A percentile compares a stretch with the other conserved stretches of the same genome.
These are phyloP conservation scores for Barnettozyma botsteinii DNA, from an alignment of 805 yeast genomes.

Conservation along the genomic window DNA sequence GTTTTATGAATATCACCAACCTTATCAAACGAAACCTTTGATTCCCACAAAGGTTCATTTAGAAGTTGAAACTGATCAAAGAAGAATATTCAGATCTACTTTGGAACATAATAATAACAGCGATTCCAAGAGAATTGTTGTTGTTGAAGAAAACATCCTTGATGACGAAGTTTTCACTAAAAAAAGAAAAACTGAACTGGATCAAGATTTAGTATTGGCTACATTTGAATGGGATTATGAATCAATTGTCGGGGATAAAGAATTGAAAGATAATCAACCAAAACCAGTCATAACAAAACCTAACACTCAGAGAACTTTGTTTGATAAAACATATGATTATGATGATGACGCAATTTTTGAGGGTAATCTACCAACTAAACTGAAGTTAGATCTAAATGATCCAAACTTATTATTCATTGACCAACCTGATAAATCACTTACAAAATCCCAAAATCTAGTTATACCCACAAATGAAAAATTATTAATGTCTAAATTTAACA, in stretches of 20 bases:
- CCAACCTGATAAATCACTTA: conserved; percentile 24
- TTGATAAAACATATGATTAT: conserved; percentile 33
- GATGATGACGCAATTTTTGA: conserved; percentile 72
- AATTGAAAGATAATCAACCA: neutral
- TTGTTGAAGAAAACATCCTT: conserved; percentile 13
- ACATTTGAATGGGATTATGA: conserved; percentile 79
- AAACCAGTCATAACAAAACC: conserved; percentile 1
- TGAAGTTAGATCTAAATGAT: conserved; percentile 81
- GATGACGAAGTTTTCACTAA: conserved; percentile 13
- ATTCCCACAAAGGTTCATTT: conserved; percentile 54
- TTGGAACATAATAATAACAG: conserved; percentile 12
- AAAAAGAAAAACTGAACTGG: conserved; percentile 11
- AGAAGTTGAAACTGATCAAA: conserved; percentile 60
- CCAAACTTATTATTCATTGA: conserved; percentile 67
- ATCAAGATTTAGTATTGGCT: conserved; percentile 56
- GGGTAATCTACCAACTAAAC: conserved; percentile 43
- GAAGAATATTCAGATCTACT: conserved; percentile 41
- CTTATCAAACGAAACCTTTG: conserved; percentile 25
- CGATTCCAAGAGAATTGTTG: conserved; percentile 14
- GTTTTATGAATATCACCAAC: conserved; percentile 43
- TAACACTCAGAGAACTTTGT: conserved; percentile 3
- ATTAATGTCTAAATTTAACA: conserved; percentile 59
- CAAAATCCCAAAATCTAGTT: conserved; percentile 15
- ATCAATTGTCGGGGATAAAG: conserved; percentile 44
- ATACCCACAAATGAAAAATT: conserved; percentile 51